phyloP scores from a whole-genome alignment of 2,329 filamentous ascomycete species.

The Phoma sp. region DNA sequence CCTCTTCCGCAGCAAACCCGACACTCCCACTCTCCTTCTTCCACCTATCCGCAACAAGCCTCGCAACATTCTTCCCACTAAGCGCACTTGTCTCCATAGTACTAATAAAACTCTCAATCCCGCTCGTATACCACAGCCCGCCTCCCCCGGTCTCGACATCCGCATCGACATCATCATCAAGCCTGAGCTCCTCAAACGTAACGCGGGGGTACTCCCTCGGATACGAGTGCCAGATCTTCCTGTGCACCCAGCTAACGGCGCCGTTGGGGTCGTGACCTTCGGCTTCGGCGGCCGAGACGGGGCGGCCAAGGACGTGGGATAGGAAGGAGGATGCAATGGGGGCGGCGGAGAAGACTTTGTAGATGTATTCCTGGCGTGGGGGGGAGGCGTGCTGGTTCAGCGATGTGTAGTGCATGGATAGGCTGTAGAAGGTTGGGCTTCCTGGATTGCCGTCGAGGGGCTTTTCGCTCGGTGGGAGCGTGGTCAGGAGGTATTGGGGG shows the following conservation, averaged over 20 bases:
- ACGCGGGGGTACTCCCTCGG: constrained; percentile 83
- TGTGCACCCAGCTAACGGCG: constrained; percentile 41
- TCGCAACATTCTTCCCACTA: constrained; percentile 86
- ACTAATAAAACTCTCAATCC: constrained; percentile 91
- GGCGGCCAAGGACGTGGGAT: constrained; percentile 53
- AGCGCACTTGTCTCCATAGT: constrained; percentile 97
- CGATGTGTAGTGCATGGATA: constrained; percentile 73
- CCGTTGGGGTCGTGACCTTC: constrained; percentile 42
- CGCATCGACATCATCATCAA: constrained; percentile 51
- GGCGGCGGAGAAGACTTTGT: constrained; percentile 70
- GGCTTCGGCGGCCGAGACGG: constrained; percentile 39
- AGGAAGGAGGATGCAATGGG: constrained; percentile 57
- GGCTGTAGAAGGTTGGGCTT: constrained; percentile 80
- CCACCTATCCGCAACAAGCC: constrained; percentile 70
- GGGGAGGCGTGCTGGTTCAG: constrained; percentile 59
- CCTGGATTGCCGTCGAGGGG: constrained; percentile 60
- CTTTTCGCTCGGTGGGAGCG: constrained; percentile 68
- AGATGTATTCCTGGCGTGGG: constrained; percentile 60
- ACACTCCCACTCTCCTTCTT: constrained; percentile 21
- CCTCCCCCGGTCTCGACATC: constrained; percentile 47
- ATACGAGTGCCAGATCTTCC: constrained; percentile 79
- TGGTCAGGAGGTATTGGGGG: constrained; percentile 83
- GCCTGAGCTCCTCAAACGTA: constrained; percentile 74
- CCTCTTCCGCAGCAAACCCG: neutral
- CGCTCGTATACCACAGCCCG: constrained; percentile 70